Evolutionary conservation across 129 eudicot species (phyloP).

Genomic region (Heracleum sosnowskyi): DNA sequence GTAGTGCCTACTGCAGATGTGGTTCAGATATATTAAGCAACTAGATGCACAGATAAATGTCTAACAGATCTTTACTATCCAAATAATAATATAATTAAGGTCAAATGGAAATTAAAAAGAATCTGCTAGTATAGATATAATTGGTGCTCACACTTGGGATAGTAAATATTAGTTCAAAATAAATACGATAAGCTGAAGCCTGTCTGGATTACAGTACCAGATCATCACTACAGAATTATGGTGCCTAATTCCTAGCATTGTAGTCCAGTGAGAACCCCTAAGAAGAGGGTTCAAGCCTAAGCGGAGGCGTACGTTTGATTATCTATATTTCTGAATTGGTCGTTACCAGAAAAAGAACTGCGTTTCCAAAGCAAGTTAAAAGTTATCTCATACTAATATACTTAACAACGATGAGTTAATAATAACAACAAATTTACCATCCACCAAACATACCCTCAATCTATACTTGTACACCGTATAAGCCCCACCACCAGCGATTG

Average conservation of each 20-base stretch:
- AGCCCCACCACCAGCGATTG: slow-evolving; percentile 55
- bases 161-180: too few relatives aligned
- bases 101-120: neutral
- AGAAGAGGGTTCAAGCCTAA: neutral
- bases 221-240: neutral
- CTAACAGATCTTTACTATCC: neutral
- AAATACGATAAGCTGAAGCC: neutral
- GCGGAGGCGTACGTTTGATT: neutral
- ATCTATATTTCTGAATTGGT: neutral
- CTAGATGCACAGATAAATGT: neutral
- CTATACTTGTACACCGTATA: slow-evolving; percentile 75
- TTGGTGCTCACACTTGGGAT: neutral
- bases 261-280: neutral
- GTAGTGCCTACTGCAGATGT: neutral
- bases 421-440: neutral
- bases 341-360: neutral
- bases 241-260: neutral
- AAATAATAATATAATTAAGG: neutral
- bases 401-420: neutral
- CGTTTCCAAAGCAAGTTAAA: too few relatives aligned
- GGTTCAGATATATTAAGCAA: neutral
- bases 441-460: slow-evolving; percentile 56
- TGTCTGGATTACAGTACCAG: neutral
- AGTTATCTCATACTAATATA: neutral
- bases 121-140: neutral